A percentile compares a stretch with the other conserved stretches of the same genome.
These are phyloP conservation scores for Termitomyces sp. DNA, from an alignment of 768 basidiomycete species.

Conservation along the genomic window DNA sequence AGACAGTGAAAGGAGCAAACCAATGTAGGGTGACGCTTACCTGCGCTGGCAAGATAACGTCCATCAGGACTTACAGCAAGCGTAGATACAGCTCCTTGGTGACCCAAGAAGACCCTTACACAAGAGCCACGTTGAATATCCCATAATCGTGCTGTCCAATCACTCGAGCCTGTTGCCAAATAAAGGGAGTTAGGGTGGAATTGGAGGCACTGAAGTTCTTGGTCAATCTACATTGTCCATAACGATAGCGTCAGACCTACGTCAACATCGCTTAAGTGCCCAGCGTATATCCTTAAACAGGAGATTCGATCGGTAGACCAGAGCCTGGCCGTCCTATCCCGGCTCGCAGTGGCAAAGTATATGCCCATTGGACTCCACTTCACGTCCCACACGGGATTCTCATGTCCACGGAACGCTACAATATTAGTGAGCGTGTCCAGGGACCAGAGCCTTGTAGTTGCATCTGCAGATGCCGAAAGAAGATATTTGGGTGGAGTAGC, in stretches of 20 bases:
- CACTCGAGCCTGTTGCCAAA: slow-evolving; percentile 93
- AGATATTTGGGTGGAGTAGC: slow-evolving; percentile 81
- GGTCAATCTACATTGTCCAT: neutral
- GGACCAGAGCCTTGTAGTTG: slow-evolving; percentile 90
- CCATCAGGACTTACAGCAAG: slow-evolving; percentile 93
- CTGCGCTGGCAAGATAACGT: slow-evolving; percentile 86
- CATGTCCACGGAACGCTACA: slow-evolving; percentile 91
- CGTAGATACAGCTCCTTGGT: slow-evolving; percentile 82
- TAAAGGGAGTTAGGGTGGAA: slow-evolving; percentile 99
- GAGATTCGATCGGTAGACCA: slow-evolving; percentile 93
- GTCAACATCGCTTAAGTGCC: slow-evolving; percentile 95
- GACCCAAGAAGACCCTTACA: slow-evolving; percentile 93
- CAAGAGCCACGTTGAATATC: slow-evolving; percentile 95
- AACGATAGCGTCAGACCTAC: slow-evolving; percentile 44
- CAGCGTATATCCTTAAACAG: slow-evolving; percentile 87
- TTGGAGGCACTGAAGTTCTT: slow-evolving; percentile 63
- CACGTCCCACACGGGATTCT: slow-evolving; percentile 98
- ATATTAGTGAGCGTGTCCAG: slow-evolving; percentile 91
- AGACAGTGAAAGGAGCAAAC: neutral
- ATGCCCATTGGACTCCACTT: slow-evolving; percentile 98
- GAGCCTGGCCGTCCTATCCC: slow-evolving; percentile 90
- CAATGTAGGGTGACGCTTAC: slow-evolving; percentile 27
- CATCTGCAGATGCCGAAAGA: slow-evolving; percentile 88
- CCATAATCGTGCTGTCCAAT: slow-evolving; percentile 95
- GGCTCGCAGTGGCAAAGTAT: slow-evolving; percentile 95